These are phyloP conservation scores for Hanseniaspora taiwanica DNA, from an alignment of 805 yeast species.

Conservation along the genomic window DNA sequence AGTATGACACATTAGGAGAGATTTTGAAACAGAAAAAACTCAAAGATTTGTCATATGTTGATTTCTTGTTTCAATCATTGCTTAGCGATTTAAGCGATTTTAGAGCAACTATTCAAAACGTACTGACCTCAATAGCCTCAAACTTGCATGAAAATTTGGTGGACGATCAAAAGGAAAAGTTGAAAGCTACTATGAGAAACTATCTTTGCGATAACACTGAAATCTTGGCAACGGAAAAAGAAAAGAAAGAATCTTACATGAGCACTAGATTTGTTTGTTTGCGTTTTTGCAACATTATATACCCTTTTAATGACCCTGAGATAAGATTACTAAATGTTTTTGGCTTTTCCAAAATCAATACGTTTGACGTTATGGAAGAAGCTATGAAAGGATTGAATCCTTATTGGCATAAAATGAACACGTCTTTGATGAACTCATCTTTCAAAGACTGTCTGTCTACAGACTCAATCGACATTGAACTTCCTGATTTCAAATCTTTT, in stretches of 20 bases:
- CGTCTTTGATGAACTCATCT: slow-evolving; percentile 33
- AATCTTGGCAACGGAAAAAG: slow-evolving; percentile 10
- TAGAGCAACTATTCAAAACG: slow-evolving; percentile 57
- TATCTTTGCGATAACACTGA: slow-evolving; percentile 26
- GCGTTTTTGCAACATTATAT: slow-evolving; percentile 49
- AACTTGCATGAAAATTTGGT: slow-evolving; percentile 31
- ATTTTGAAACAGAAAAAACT: slow-evolving; percentile 35
- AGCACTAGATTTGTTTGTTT: slow-evolving; percentile 51
- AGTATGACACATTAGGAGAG: slow-evolving; percentile 70
- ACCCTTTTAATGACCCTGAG: slow-evolving; percentile 52
- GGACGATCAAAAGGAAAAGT: slow-evolving; percentile 23
- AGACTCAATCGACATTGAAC: slow-evolving; percentile 22
- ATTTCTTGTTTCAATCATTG: slow-evolving; percentile 59
- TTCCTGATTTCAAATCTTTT: slow-evolving; percentile 42
- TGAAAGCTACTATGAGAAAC: slow-evolving; percentile 28
- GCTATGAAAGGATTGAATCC: slow-evolving; percentile 74
- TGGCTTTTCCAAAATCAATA: slow-evolving; percentile 44
- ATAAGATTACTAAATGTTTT: slow-evolving; percentile 56
- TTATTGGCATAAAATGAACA: slow-evolving; percentile 52
- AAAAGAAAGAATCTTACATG: slow-evolving; percentile 25
- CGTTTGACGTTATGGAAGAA: slow-evolving; percentile 69
- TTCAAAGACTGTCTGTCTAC: slow-evolving; percentile 33
- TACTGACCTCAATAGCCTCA: slow-evolving; percentile 44
- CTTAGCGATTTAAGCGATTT: slow-evolving; percentile 50
- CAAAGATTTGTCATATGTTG: slow-evolving; percentile 37